These are phyloP conservation scores for Pseudoneurospora amorphoporcata DNA, from an alignment of 495 filamentous ascomycete species.

Conservation along the genomic window DNA sequence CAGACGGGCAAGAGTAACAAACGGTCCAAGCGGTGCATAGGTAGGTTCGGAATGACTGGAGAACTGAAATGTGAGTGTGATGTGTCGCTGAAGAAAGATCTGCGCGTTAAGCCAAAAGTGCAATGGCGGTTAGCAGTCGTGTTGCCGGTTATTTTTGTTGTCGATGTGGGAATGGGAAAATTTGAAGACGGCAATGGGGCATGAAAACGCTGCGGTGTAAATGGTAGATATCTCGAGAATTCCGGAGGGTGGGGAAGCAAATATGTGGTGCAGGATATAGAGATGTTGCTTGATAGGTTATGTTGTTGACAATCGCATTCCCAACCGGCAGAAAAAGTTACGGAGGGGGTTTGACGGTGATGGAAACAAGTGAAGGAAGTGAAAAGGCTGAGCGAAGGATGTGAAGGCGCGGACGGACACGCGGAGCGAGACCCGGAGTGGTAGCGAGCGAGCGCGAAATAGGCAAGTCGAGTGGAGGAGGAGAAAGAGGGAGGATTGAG, in stretches of 20 bases:
- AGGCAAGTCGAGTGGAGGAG: background rate
- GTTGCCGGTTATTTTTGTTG: background rate
- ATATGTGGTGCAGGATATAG: background rate
- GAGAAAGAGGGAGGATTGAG: background rate
- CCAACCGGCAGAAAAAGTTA: background rate
- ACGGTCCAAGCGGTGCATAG: background rate
- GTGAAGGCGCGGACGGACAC: background rate
- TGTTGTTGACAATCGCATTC: background rate
- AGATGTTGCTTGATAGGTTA: background rate
- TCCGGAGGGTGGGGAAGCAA: background rate
- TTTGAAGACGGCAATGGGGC: background rate
- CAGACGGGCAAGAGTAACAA: background rate
- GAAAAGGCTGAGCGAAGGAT: background rate
- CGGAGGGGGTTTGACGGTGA: background rate
- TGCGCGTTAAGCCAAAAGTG: background rate
- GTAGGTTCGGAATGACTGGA: background rate
- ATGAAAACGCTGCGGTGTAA: background rate
- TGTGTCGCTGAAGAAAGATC: background rate
- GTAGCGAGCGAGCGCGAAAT: background rate
- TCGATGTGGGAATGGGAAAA: background rate
- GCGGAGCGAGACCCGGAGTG: background rate
- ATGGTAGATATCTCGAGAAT: background rate
- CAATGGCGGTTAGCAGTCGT: background rate
- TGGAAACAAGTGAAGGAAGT: background rate
- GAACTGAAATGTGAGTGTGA: background rate